Evolutionary conservation across 768 basidiomycete species (phyloP), one percentile per base, ranked within the genome.

Genomic region (Rickenella mellea): DNA sequence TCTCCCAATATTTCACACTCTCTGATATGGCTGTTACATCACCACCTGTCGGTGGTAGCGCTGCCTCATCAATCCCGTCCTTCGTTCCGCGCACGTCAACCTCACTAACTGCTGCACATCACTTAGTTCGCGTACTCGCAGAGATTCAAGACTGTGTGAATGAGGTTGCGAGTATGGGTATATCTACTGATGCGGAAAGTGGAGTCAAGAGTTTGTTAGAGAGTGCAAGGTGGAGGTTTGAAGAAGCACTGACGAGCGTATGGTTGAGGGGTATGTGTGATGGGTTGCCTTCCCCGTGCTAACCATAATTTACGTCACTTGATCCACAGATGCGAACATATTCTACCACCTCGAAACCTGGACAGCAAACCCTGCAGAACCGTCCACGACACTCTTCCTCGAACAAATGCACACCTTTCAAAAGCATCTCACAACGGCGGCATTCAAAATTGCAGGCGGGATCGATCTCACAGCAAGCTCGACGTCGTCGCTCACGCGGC

Each of bases 301-400:
- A 19, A 33, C 9, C 25, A 14, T 40, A 27, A 14, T 9, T 39
- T 36, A 17, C n/a, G 15, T 39, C 59, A 39, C 52, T 36, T 28
- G n/a, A 21, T 27, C 32, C 39, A 6, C 51, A 96, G 94, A 99
- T 57, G 79, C 93, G 1, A 76, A 77, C 46, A 58, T 81, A 17
- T 82, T 98, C 53, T 82, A 89, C 59, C 67, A 78, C 42, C 71
- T 98, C 21, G 96, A 99, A 54, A 76, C 74, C n/a, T 98, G 93
- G 91, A 62, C 70, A 2, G 67, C 76, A 0, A 81, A 76, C 46
- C 65, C 77, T 2, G 63, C 66, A 2, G 77, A 81, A 42, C 68
- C 76, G 2, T 76, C 76, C 38, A 74, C 78, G 2, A 91, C 90
- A 0, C 68, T 75, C 40, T 90, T 86, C 51, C 72, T 93, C 28